A percentile compares a stretch with the other conserved stretches of the same genome.
Evolutionary conservation across 495 filamentous ascomycete genomes (phyloP).

Genomic region (Hypoxylon lenormandii): DNA sequence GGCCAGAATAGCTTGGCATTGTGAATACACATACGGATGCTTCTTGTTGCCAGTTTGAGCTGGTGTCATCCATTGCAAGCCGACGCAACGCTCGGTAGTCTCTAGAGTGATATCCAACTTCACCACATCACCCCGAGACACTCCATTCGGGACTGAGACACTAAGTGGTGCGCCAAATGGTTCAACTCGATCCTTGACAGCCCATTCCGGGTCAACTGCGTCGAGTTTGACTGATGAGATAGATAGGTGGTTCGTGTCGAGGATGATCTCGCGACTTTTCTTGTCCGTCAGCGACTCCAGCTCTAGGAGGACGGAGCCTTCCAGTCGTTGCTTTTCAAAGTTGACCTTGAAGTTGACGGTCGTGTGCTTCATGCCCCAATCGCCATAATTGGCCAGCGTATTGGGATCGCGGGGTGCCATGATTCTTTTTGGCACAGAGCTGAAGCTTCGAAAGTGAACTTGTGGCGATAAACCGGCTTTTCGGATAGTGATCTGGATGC

Average conservation of each 20-base stretch:
- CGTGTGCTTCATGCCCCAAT: constrained; percentile 83
- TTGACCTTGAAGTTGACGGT: constrained; percentile 81
- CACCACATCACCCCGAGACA: constrained; percentile 70
- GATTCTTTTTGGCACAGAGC: constrained; percentile 51
- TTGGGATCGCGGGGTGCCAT: constrained; percentile 84
- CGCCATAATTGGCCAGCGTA: constrained; percentile 89
- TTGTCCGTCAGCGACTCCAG: constrained; percentile 77
- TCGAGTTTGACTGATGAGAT: constrained; percentile 75
- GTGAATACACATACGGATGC: constrained; percentile 95
- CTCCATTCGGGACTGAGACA: constrained; percentile 73
- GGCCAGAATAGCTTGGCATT: constrained; percentile 96
- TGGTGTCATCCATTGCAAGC: constrained; percentile 90
- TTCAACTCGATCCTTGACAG: constrained; percentile 72
- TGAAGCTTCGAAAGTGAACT: constrained; percentile 39
- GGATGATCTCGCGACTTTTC: constrained; percentile 76
- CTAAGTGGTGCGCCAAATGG: constrained; percentile 84
- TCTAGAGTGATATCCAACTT: constrained; percentile 69
- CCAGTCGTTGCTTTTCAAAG: constrained; percentile 78
- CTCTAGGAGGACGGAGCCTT: constrained; percentile 78
- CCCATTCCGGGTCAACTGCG: constrained; percentile 69
- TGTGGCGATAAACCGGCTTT: constrained; percentile 32
- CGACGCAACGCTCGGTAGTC: constrained; percentile 89
- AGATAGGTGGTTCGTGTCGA: constrained; percentile 86
- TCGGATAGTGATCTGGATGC: constrained; percentile 42
- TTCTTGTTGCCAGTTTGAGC: constrained; percentile 93